These are phyloP conservation scores for Aspergillus sclerotialis DNA, from an alignment of 2,329 filamentous ascomycete species.

Conservation along the genomic window DNA sequence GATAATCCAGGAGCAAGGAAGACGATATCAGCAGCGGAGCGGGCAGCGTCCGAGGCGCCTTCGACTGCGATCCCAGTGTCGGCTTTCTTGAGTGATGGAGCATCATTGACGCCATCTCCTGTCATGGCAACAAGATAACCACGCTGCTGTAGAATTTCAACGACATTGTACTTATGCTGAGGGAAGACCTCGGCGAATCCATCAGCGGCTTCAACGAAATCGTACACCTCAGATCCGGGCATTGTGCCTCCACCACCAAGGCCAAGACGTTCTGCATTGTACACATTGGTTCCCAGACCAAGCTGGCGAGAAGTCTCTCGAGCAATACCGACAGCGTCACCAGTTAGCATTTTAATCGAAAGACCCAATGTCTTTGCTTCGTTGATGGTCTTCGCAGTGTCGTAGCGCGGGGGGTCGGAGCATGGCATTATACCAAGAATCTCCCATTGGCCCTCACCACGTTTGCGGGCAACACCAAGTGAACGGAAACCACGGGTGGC, in stretches of 20 bases:
- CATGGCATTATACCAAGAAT: conserved; percentile 94
- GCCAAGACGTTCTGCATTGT: conserved; percentile 88
- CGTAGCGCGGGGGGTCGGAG: conserved; percentile 83
- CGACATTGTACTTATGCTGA: conserved; percentile 91
- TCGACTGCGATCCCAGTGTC: conserved; percentile 94
- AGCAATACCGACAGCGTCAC: conserved; percentile 88
- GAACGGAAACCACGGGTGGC: conserved; percentile 90
- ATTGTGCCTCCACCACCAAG: conserved; percentile 85
- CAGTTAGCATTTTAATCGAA: conserved; percentile 93
- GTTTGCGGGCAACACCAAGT: conserved; percentile 86
- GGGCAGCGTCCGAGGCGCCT: conserved; percentile 83
- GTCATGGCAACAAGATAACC: conserved; percentile 94
- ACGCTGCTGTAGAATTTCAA: conserved; percentile 88
- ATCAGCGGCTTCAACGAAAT: conserved; percentile 92
- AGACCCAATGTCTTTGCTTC: conserved; percentile 83
- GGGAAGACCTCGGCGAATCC: conserved; percentile 93
- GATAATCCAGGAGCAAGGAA: conserved; percentile 87
- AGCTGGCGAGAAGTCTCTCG: conserved; percentile 87
- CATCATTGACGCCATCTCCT: conserved; percentile 92
- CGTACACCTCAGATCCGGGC: conserved; percentile 88
- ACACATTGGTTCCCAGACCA: conserved; percentile 86
- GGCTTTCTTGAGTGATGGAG: conserved; percentile 88
- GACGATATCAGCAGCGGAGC: conserved; percentile 86
- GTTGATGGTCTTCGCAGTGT: conserved; percentile 82
- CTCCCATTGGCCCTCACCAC: conserved; percentile 74